Conservation (phyloP, 1,139 yeast species). For the Taiozyma sp. region DNA sequence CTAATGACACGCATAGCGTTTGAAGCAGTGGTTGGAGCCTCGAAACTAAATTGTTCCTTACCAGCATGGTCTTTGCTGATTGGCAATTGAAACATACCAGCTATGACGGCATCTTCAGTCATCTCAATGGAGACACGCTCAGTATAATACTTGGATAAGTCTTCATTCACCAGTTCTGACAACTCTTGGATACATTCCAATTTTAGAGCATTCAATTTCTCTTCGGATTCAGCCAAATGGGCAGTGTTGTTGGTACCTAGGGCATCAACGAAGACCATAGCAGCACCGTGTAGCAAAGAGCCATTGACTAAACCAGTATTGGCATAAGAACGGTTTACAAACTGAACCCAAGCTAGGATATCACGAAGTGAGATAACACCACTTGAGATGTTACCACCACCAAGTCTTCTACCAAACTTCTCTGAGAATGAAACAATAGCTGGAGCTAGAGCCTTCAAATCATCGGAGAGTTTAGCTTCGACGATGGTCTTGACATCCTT, state of each 20-base stretch:
- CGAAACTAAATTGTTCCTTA: conserved; percentile 54
- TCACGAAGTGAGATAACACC: conserved; percentile 92
- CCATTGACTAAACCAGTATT: conserved; percentile 29
- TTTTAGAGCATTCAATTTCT: conserved; percentile 46
- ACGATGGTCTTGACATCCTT: conserved; percentile 81
- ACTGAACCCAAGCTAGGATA: conserved; percentile 88
- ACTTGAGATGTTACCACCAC: conserved; percentile 66
- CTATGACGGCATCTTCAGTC: conserved; percentile 29
- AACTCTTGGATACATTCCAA: conserved; percentile 52
- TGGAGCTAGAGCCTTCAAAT: conserved; percentile 34
- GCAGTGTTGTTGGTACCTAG: conserved; percentile 90
- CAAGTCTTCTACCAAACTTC: conserved; percentile 74
- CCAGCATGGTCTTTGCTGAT: conserved; percentile 26
- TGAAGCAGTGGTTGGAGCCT: conserved; percentile 89
- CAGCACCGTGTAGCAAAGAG: conserved; percentile 79
- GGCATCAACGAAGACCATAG: conserved; percentile 93
- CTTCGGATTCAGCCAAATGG: conserved; percentile 66
- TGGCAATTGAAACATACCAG: conserved; percentile 50
- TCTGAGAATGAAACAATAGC: conserved; percentile 71
- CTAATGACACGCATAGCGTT: conserved; percentile 88
- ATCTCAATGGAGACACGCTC: conserved; percentile 29
- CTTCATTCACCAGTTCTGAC: conserved; percentile 39
- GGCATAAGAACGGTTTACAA: conserved; percentile 49
- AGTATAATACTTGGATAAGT: conserved; percentile 34
- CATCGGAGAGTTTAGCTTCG: conserved; percentile 39